Base-by-base conservation (phyloP, 148 eudicot genomes). In the Cornus kousa region DNA sequence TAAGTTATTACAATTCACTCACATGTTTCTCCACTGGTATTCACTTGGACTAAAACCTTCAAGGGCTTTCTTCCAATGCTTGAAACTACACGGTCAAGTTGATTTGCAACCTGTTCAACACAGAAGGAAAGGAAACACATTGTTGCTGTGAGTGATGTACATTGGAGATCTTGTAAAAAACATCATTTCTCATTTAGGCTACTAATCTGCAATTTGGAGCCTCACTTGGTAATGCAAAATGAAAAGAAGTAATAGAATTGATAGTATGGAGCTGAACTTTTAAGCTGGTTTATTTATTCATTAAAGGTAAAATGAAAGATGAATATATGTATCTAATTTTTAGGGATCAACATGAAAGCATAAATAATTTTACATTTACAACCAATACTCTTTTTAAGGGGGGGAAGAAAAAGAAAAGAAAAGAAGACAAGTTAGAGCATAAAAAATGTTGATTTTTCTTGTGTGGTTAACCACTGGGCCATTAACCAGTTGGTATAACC, bases 21-120 rank as follows among this genome's bases (percentile, higher is more conserved):
- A 96, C 98, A 92, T 82, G 78, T 80, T 90, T 96, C 99, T 77
- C 99, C 98, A 77, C 99, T 96, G 68, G 99, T 92, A 80, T 96
- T 96, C 60, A 96, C 99, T 88, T 96, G 99, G 69, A 96, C 92
- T 78, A 96, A 80, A 68, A 96, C 94, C 77, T 88, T 87, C 83
- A 96, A 85, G 76, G 99, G 99, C 71, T 87, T 86, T 83, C 99
- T 87, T 74, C 92, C 94, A 33, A 92, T 80, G 79, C 77, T 85
- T 57, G 93, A 88, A 72, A 93, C 91, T 33, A 83, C 93, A 76
- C 97, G 97, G 82, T 96, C 95, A 84, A 96, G 99, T 82, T 90
- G 84, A 82, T 88, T 93, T 53, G 98, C 98, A 70, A 96, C 64
- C 98, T 96, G 90, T 79, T 35, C 39, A 84, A 10, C 37, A 64